Base-by-base conservation (phyloP, 2,329 filamentous ascomycete genomes). In the Simplicillium aogashimaense region DNA sequence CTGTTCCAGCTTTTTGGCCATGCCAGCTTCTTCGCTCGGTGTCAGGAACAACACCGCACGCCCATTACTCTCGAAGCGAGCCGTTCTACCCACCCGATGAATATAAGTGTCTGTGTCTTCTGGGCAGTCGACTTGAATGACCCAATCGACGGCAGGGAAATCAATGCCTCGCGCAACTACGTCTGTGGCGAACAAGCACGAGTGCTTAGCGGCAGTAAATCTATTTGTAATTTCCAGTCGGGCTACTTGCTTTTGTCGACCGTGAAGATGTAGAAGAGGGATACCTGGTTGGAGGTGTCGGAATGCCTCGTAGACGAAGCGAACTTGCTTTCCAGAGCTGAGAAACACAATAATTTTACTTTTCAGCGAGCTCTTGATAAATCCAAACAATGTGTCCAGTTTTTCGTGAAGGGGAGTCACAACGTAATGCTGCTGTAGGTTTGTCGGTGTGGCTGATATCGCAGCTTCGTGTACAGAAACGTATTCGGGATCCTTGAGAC, bases 41-140 rank as follows among this genome's bases (percentile, higher is more conserved):
- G 95, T 87, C 0, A 98, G 66, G 59, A 98, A 95, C 0, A 98
- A 61, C 1, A 97, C 86, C 1, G 92, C 90, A 31, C 83, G 79
- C 7, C 92, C 92, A 39, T 86, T 78, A 47, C 84, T 83, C 53
- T 95, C 83, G 59, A 94, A 97, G 16, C 90, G 78, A n/a, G 92
- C 92, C 14, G 92, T 97, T 25, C 92, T 78, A 2, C 92, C 92
- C 4, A 95, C 90, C 43, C 92, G 80, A 63, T 98, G 92, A 50
- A 98, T 97, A 54, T 98, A 98, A 0, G 92, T 98, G 54, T 97
- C 92, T 4, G 86, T 84, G 58, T 98, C 90, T 60, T 98, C 92
- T 0, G 92, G 92, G 49, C 86, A 94, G 59, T 98, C 92, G n/a
- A 86, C 74, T 57, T 98, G 92, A n/a, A 98, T 87, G 5, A 98